Evolutionary conservation across 352 stramenopile genomes (phyloP).

Genomic region (Phytophthora pluvialis): DNA sequence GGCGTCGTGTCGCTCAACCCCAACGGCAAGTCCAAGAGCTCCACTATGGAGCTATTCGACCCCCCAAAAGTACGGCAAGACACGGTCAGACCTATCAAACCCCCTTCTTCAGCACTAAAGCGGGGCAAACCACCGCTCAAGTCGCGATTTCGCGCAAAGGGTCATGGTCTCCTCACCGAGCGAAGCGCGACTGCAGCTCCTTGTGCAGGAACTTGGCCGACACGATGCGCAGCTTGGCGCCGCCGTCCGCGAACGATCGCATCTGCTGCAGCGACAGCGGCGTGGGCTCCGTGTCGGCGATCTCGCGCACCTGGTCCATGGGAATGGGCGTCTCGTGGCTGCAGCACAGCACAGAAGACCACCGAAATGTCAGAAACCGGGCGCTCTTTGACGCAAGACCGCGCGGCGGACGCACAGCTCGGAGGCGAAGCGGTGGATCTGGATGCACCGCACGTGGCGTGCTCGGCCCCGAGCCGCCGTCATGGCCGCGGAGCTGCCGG

Average conservation of each 20-base stretch:
- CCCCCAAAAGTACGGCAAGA: conserved; percentile 6
- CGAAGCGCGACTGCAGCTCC: conserved; percentile 81
- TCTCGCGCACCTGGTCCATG: conserved; percentile 71
- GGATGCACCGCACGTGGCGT: conserved; percentile 8
- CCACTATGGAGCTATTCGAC: conserved; percentile 52
- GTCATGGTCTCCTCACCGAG: conserved; percentile 37
- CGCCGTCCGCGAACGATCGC: conserved; percentile 74
- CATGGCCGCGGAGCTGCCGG: conserved; percentile 1
- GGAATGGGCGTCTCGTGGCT: conserved; percentile 44
- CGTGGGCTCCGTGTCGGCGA: conserved; percentile 59
- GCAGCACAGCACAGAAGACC: not conserved
- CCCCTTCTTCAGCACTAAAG: not conserved
- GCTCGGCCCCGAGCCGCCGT: not conserved
- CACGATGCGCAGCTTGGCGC: conserved; percentile 64
- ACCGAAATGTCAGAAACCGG: conserved; percentile 24
- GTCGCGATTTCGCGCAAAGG: not conserved
- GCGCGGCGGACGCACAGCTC: conserved; percentile 14
- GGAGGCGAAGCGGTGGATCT: conserved; percentile 17
- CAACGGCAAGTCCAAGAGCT: conserved; percentile 77
- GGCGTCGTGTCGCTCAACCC: conserved; percentile 68
- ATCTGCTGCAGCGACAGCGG: conserved; percentile 85
- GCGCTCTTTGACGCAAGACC: no score
- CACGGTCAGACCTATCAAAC: conserved; percentile 4
- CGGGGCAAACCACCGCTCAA: not conserved
- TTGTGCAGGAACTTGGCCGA: conserved; percentile 78